Percentiles rank a stretch among this genome's conserved stretches.
Conservation (phyloP, 305 asterid species). For the Plantago rigida region DNA sequence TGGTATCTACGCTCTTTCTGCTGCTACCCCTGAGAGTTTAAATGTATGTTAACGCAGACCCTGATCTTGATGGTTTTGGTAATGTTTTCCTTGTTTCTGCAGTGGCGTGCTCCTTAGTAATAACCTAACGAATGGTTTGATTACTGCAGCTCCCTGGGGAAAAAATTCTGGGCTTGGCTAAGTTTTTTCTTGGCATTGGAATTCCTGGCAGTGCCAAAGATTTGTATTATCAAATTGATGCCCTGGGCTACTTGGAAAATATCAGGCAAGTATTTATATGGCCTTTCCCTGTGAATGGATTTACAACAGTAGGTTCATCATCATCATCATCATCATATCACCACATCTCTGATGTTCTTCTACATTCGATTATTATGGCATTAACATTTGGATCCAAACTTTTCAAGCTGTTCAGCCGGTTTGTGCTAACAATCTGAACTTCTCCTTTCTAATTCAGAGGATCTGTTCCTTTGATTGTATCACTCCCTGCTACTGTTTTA, state of each 20-base stretch:
- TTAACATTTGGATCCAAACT: background rate
- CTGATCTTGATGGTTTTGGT: background rate
- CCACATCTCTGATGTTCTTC: background rate
- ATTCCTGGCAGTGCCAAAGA: conserved; percentile 73
- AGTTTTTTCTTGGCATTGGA: conserved; percentile 79
- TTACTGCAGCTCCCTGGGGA: conserved; percentile 78
- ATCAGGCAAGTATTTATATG: conserved; percentile 42
- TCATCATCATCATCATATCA: background rate
- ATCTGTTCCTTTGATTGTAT: conserved; percentile 69
- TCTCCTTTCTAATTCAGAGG: conserved; percentile 41
- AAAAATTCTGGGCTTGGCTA: conserved; percentile 72
- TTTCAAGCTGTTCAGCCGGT: conserved; percentile 11
- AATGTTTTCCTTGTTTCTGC: no score
- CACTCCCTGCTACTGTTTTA: conserved; percentile 72
- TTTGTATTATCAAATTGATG: conserved; percentile 71
- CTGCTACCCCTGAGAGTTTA: conserved; percentile 50
- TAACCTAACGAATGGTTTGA: conserved; percentile 24
- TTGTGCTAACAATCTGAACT: conserved; percentile 15
- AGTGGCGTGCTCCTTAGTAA: conserved; percentile 3
- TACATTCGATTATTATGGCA: conserved; percentile 8
- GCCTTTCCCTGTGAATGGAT: conserved; percentile 16
- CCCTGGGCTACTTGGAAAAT: conserved; percentile 66
- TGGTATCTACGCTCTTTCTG: conserved; percentile 71
- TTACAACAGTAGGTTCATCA: background rate
- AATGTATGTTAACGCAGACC: conserved; percentile 34